Evolutionary conservation across 2,329 filamentous ascomycete species (phyloP), one percentile per base, ranked within the genome.

Genomic region (Penicillium sp.): DNA sequence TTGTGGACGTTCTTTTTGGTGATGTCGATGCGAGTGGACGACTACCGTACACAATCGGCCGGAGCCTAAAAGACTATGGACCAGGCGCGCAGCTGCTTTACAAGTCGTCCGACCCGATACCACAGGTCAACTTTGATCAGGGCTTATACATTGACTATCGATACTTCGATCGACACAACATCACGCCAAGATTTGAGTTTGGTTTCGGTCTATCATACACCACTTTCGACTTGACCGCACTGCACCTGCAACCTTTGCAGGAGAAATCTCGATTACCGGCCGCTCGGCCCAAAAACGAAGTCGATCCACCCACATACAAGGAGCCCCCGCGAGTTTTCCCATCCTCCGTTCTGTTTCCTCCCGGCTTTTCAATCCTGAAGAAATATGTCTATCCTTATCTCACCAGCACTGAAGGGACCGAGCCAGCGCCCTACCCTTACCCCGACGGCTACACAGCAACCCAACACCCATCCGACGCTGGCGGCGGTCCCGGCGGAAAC

Each of bases 91-190:
- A 82, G 54, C 71, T 92, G 26, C 69, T 88, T 47, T 85, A 82
- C 55, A 68, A 78, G 32, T 77, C 83, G 0, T 84, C 85, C 49
- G 77, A 73, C 11, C 67, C 84, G 3, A 70, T 82, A 1, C 85
- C 87, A 0, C 86, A 94, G 56, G 85, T 93, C 51, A 80, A 86
- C 47, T 94, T 92, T 59, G 74, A 73, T 1, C 86, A 95, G 57
- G 86, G 86, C 0, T 66, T 95, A 0, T 89, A 89, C 57, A 80
- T 93, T 50, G 90, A 95, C 68, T 95, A 95, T 66, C 81, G 88
- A 9, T 77, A 89, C 62, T 89, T 95, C 51, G 88, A 95, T 69
- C 85, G 83, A 57, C 64, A 82, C 37, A 70, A 73, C 39, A 81
- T 92, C 42, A 71, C 72, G 4, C 89, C 89, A 0, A 82, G 84